A percentile compares a stretch with the other conserved stretches of the same genome.
These are phyloP conservation scores for Blastocystis sp. DNA, from an alignment of 352 stramenopile species.

Conservation along the genomic window DNA sequence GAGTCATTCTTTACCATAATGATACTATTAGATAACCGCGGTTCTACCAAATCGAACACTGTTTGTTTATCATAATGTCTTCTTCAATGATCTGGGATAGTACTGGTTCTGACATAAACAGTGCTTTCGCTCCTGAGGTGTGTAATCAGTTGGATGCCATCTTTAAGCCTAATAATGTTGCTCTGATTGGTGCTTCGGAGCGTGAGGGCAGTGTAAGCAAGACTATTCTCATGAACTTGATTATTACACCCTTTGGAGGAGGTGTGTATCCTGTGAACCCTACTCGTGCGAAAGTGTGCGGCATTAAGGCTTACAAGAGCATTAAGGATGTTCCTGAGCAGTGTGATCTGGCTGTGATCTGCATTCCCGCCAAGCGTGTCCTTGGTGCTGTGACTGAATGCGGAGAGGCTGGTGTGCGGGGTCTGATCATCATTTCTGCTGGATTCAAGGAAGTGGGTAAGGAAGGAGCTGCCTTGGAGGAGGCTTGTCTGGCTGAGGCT, in stretches of 20 bases:
- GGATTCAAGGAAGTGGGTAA: constrained; percentile 72
- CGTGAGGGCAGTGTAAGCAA: constrained; percentile 69
- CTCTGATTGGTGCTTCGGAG: constrained; percentile 71
- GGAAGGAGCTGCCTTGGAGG: constrained; percentile 70
- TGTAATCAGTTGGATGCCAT: constrained; percentile 53
- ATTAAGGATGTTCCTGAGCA: constrained; percentile 70
- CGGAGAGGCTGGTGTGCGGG: constrained; percentile 71
- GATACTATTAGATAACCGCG: too few species aligned
- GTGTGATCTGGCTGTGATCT: constrained; percentile 72
- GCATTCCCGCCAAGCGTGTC: constrained; percentile 70
- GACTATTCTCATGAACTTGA: constrained; percentile 71
- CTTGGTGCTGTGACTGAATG: constrained; percentile 71
- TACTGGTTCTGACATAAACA: constrained; percentile 23
- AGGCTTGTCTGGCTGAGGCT: constrained; percentile 70
- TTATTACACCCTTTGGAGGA: constrained; percentile 67
- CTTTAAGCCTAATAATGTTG: constrained; percentile 70
- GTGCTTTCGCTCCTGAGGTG: constrained; percentile 13
- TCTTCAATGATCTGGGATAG: constrained; percentile 21
- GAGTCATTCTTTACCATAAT: too few species aligned
- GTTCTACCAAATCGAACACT: too few species aligned
- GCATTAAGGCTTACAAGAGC: constrained; percentile 71
- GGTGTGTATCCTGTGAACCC: constrained; percentile 72
- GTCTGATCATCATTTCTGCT: constrained; percentile 72
- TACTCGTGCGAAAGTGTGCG: constrained; percentile 70
- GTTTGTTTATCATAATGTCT: background rate